Evolutionary conservation across 768 basidiomycete genomes (phyloP).

Genomic region (Lentinula detonsa): DNA sequence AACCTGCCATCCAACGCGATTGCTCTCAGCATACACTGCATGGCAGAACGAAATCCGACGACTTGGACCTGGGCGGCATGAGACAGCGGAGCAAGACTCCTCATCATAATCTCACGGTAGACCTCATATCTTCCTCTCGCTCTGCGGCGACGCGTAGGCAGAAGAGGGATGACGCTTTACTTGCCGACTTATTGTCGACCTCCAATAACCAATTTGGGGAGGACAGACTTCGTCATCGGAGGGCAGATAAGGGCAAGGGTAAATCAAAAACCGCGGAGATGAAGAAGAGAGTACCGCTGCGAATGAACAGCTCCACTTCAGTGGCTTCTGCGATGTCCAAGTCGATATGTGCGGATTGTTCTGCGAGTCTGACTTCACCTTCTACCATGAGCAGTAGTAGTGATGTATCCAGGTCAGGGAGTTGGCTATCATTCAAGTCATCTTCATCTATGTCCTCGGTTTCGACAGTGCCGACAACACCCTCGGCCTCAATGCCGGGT

Average conservation of each 20-base stretch:
- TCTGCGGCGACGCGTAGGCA: not conserved
- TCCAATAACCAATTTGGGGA: not conserved
- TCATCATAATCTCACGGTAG: not conserved
- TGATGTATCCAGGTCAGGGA: not conserved
- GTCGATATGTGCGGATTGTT: not conserved
- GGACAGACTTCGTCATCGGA: not conserved
- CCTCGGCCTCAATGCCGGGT: slow-evolving; percentile 3
- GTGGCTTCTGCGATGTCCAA: not conserved
- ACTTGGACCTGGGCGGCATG: not conserved
- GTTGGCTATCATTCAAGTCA: slow-evolving; percentile 5
- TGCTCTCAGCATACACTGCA: slow-evolving; percentile 2
- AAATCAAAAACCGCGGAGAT: not conserved
- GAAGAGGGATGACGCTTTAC: not conserved
- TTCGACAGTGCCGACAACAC: slow-evolving; percentile 7
- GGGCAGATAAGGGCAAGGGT: not conserved
- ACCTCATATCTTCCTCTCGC: not conserved
- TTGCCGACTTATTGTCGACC: not conserved
- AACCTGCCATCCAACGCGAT: not conserved
- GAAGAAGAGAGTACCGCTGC: not conserved
- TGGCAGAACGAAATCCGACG: not conserved
- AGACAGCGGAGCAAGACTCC: not conserved
- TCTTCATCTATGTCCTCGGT: slow-evolving; percentile 12
- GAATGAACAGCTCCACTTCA: not conserved
- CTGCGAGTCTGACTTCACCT: not conserved
- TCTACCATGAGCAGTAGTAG: not conserved